Conservation (phyloP, 768 basidiomycete genomes). For the Lyophyllum semitale region DNA sequence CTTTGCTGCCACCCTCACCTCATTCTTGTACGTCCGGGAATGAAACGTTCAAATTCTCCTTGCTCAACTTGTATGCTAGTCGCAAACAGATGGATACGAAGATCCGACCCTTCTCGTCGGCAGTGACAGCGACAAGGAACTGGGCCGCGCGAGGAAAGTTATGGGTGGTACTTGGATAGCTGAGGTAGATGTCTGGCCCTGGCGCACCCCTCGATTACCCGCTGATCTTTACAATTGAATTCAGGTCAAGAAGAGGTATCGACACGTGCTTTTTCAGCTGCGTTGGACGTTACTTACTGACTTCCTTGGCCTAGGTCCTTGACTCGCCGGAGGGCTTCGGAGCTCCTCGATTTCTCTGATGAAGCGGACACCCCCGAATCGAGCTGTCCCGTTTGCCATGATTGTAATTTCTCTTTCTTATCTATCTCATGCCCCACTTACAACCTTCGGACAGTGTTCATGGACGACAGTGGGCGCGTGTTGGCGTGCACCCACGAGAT, state of each 20-base stretch:
- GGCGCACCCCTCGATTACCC: neutral
- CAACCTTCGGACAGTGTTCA: constrained; percentile 36
- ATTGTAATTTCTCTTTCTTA: constrained; percentile 37
- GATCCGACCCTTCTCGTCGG: constrained; percentile 54
- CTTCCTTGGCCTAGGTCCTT: constrained; percentile 38
- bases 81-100: constrained; percentile 43
- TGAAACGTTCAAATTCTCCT: neutral
- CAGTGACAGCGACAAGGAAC: constrained; percentile 53
- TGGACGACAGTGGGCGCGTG: constrained; percentile 55
- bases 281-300: neutral
- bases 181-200: constrained; percentile 25
- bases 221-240: neutral
- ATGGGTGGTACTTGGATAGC: constrained; percentile 43
- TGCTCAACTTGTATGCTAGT: constrained; percentile 23
- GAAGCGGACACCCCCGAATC: constrained; percentile 44
- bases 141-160: constrained; percentile 56
- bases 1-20: constrained; percentile 74
- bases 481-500: constrained; percentile 68
- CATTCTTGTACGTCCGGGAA: constrained; percentile 49
- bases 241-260: constrained; percentile 42
- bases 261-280: neutral
- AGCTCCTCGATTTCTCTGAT: constrained; percentile 47
- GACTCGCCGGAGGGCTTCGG: constrained; percentile 44
- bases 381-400: constrained; percentile 68
- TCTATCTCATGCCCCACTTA: neutral